These are phyloP conservation scores for Alnus rubra DNA, from an alignment of 306 rosid species.

Conservation along the genomic window DNA sequence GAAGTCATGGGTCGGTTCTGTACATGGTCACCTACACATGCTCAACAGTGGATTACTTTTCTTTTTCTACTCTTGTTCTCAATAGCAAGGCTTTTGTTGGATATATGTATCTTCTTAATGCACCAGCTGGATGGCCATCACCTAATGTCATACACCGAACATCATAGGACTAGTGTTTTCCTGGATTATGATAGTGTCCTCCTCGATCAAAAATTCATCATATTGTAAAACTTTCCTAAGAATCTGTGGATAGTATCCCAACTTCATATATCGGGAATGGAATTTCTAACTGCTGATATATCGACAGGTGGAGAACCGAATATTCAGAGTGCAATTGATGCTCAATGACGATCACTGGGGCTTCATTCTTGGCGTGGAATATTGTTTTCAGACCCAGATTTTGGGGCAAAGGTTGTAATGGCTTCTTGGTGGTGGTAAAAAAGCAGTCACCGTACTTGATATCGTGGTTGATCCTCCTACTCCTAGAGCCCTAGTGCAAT, in stretches of 20 bases:
- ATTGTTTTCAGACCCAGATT: neutral
- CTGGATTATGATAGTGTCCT: too few species aligned
- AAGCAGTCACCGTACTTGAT: neutral
- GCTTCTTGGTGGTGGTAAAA: neutral
- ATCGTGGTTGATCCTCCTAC: too few species aligned
- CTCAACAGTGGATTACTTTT: neutral
- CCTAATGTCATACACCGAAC: neutral
- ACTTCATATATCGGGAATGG: too few species aligned
- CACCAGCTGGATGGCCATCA: neutral
- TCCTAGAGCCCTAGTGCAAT: neutral
- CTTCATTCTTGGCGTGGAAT: too few species aligned
- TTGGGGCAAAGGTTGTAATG: neutral
- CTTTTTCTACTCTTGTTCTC: neutral
- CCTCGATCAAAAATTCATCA: too few species aligned
- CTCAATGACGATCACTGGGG: neutral
- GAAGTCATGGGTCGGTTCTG: conserved; percentile 39
- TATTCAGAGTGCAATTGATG: neutral
- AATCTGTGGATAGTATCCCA: too few species aligned
- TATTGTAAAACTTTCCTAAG: too few species aligned
- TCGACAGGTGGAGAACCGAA: too few species aligned
- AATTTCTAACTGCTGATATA: too few species aligned
- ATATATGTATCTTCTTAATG: neutral
- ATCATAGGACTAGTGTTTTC: neutral
- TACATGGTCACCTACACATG: neutral
- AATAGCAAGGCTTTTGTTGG: neutral